Conservation (phyloP, 108 stramenopile species). For the Cyclotella choctawhatcheeana region DNA sequence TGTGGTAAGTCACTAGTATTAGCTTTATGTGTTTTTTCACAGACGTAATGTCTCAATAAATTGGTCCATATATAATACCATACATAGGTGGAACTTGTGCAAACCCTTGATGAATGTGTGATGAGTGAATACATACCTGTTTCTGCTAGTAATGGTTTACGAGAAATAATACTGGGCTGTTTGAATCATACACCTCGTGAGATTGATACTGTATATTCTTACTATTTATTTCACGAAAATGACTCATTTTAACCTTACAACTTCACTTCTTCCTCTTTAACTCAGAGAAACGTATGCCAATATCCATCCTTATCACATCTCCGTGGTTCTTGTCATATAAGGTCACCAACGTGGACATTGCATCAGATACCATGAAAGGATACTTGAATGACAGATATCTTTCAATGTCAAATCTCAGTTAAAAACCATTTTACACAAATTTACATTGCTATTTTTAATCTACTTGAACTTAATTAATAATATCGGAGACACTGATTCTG, state of each 20-base stretch:
- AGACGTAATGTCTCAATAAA: neutral
- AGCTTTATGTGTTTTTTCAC: conserved; percentile 1
- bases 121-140: conserved; percentile 37
- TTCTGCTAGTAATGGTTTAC: conserved; percentile 33
- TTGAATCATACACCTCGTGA: conserved; percentile 52
- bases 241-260: neutral
- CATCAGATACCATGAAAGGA: conserved; percentile 34
- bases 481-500: no score
- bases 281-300: conserved; percentile 72
- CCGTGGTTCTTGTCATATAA: conserved; percentile 65
- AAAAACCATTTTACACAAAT: no score
- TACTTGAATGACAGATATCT: conserved; percentile 32
- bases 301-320: conserved; percentile 59
- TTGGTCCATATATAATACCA: neutral
- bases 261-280: neutral
- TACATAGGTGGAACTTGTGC: conserved; percentile 45
- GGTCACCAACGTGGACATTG: conserved; percentile 43
- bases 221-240: neutral
- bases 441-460: no score
- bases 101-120: conserved; percentile 39
- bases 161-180: conserved; percentile 56
- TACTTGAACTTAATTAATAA: no score
- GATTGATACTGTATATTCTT: conserved; percentile 9
- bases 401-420: neutral
- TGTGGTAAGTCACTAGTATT: conserved; percentile 34